Percentiles rank a stretch among this genome's conserved stretches.
phyloP scores from a whole-genome alignment of 306 rosid genomes.

The Lotus japonicus region DNA sequence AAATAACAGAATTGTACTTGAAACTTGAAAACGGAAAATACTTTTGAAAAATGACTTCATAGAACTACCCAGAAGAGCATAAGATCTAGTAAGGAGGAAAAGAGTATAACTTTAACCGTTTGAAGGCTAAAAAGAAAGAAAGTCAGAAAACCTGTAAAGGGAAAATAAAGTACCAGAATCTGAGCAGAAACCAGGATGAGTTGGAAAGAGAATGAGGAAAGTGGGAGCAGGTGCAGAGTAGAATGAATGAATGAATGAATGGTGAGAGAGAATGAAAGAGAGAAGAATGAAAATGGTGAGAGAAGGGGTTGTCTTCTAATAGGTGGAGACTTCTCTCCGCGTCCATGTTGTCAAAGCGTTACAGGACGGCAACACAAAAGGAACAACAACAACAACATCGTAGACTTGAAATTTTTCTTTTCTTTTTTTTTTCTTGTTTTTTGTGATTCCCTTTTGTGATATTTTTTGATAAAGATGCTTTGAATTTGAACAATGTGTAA shows the following conservation, averaged over 20 bases:
- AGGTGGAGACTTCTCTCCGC: slow-evolving; percentile 35
- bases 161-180: neutral
- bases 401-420: neutral
- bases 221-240: neutral
- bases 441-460: neutral
- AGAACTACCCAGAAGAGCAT: slow-evolving; percentile 13
- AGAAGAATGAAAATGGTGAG: neutral
- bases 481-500: neutral
- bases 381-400: slow-evolving; percentile 14
- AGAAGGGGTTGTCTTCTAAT: slow-evolving; percentile 10
- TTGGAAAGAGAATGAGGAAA: neutral
- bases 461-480: neutral
- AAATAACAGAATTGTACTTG: neutral
- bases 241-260: neutral
- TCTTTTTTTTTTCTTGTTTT: too few species aligned
- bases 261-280: neutral
- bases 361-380: neutral
- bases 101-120: slow-evolving; percentile 18
- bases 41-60: neutral
- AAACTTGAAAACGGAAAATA: neutral
- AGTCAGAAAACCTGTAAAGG: neutral
- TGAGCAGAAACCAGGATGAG: neutral
- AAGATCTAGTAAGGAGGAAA: neutral
- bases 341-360: slow-evolving; percentile 24
- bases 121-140: neutral